These are phyloP conservation scores for Rhynchospora pubera DNA, from an alignment of 176 grass and related monocot genomes.

Conservation along the genomic window DNA sequence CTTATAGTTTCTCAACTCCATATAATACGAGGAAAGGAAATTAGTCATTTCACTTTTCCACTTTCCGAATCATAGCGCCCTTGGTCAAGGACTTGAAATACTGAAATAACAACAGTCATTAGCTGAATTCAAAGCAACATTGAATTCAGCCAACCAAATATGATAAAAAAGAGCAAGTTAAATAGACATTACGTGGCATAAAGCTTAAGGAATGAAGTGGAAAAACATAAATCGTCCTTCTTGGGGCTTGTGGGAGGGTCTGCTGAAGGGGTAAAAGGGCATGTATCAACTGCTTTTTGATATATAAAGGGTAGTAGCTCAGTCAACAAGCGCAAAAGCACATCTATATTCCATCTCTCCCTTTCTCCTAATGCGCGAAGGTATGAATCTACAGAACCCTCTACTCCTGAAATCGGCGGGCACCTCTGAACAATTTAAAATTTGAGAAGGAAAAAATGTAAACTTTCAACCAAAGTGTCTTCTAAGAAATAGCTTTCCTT, in stretches of 20 bases:
- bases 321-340: conserved; percentile 76
- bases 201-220: conserved; percentile 53
- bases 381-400: conserved; percentile 86
- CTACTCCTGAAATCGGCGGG: conserved; percentile 86
- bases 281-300: conserved; percentile 67
- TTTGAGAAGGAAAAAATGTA: background rate
- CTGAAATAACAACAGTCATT: background rate
- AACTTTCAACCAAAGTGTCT: background rate
- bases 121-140: background rate
- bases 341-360: conserved; percentile 91
- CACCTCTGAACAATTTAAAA: conserved; percentile 55
- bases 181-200: conserved; percentile 65
- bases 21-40: background rate
- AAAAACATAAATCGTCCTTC: conserved; percentile 46
- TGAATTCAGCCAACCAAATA: background rate
- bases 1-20: background rate
- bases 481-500: background rate
- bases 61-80: background rate
- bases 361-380: conserved; percentile 74
- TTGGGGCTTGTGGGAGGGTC: conserved; percentile 26
- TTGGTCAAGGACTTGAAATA: background rate
- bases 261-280: conserved; percentile 42
- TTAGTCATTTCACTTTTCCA: background rate
- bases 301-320: conserved; percentile 77
- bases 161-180: background rate